These are phyloP conservation scores for Pichia gijzeniarum DNA, from an alignment of 805 yeast genomes.

Conservation along the genomic window DNA sequence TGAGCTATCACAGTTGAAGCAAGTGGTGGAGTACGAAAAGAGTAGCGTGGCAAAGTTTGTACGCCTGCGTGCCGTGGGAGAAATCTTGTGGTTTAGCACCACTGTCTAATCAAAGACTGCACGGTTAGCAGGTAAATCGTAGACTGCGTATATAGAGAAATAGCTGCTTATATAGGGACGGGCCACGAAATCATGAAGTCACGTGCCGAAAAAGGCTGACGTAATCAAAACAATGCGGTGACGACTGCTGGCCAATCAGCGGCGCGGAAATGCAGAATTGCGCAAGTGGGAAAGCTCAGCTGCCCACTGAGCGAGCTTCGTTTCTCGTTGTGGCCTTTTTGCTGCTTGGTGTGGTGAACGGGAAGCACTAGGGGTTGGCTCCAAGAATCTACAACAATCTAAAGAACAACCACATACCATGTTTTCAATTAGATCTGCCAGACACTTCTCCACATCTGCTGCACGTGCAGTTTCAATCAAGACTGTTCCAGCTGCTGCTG, in stretches of 20 bases:
- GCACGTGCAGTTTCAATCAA: slow-evolving; percentile 39
- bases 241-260: slow-evolving; percentile 2
- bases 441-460: slow-evolving; percentile 34
- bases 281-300: too few relatives aligned
- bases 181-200: not conserved
- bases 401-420: slow-evolving; percentile 11
- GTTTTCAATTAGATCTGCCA: slow-evolving; percentile 28
- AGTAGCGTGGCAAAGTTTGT: slow-evolving; percentile 46
- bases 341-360: too few relatives aligned
- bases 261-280: slow-evolving; percentile 1
- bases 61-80: slow-evolving; percentile 53
- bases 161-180: too few relatives aligned
- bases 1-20: slow-evolving; percentile 66
- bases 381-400: not conserved
- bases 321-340: too few relatives aligned
- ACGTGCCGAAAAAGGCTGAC: not conserved
- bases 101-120: too few relatives aligned
- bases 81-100: slow-evolving; percentile 37
- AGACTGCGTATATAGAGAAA: too few relatives aligned
- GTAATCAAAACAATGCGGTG: not conserved
- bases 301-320: too few relatives aligned
- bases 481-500: slow-evolving; percentile 40
- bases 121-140: too few relatives aligned
- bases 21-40: slow-evolving; percentile 52
- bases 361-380: too few relatives aligned